Base-by-base conservation (phyloP, 805 yeast species). In the Candida insectalens region DNA sequence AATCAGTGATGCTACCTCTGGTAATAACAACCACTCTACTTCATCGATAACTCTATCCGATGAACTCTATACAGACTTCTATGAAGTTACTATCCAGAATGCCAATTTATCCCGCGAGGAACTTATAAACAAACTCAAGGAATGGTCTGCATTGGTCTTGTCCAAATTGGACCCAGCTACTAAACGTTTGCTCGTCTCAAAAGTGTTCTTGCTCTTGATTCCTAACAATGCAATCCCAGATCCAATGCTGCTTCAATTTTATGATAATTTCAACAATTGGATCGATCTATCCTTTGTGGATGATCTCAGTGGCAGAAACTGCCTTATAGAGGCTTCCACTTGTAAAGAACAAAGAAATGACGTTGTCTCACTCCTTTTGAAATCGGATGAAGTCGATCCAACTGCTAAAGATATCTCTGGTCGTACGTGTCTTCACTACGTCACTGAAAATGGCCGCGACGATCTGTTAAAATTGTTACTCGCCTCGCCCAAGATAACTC, bases 381-480 rank as follows among this genome's bases (percentile, higher is more conserved):
- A 33, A 12, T 27, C 26, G 7, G 32, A 45, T 18, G 43, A 41
- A 26, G 37, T 49, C 10, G 53, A 53, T 36, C 47, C 55, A 5
- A 44, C 53, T 5, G 51, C 59, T 12, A 71, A 67, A 46, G 94
- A 83, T 53, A 64, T 71, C 31, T 73, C 75, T 43, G 94, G 94
- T 3, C 69, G 89, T 42, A 76, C 80, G 2, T 88, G 96, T 16
- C 59, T 92, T 13, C 97, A 89, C 55, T 85, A 87, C 51, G 94
- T 95, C 4, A 70, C 94, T 3, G 78, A 73, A 39, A 46, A 62
- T 33, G 78, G 77, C 0, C 62, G 71, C 39, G 47, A 56, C 22
- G 70, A 65, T 26, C 49, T 70, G 17, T 59, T 71, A 13, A 42
- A 45, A 17, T 39, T 45, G 4, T 46, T 69, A 3, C 44, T 70